Evolutionary conservation across 257 asterid genomes (phyloP), one percentile per base, ranked within the genome.

Genomic region (Solanum ossicruentum): DNA sequence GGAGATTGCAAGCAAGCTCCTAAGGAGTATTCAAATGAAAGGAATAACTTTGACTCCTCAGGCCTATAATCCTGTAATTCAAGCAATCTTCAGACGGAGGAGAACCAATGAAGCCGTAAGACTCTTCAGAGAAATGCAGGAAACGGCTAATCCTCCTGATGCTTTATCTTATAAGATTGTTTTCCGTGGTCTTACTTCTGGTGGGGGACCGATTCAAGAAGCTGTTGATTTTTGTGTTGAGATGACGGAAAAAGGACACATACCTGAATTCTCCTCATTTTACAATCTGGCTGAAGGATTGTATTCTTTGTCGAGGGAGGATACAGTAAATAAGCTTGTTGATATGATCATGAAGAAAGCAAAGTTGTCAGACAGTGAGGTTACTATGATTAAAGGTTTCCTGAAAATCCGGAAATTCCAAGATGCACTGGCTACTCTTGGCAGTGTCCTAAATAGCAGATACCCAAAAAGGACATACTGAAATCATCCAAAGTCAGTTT

Each of bases 71-170:
- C 98, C 99, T 8, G 90, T 96, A 41, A 85, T 96, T 67, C 95
- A 90, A 84, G 92, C 98, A 36, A 95, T 95, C 71, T 92, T 91
- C 60, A 93, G 82, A 78, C 87, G 89, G 92, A 91, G 86, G 83
- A 89, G 95, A 86, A 83, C 85, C 21, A 88, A 84, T 79, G 99
- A 95, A 88, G 98, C 94, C 17, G 78, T 93, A 93, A 88, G 97
- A 78, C 87, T 96, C 23, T 96, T 95, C 41, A 88, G 98, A 88
- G 98, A 96, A 89, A 93, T 96, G 99, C 98, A 93, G 93, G 97
- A 89, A 78, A 95, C 90, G 85, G 86, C 90, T 43, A 91, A 90
- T 60, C 91, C 95, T 85, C 99, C 99, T 6, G 98, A 96, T 90
- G 95, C 91, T n/a, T 15, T 95, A 18, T 93, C 98, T 6, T 91